A percentile compares a stretch with the other conserved stretches of the same genome.
phyloP scores from a whole-genome alignment of 208 protist species.

The Trypanosoma lewisi region DNA sequence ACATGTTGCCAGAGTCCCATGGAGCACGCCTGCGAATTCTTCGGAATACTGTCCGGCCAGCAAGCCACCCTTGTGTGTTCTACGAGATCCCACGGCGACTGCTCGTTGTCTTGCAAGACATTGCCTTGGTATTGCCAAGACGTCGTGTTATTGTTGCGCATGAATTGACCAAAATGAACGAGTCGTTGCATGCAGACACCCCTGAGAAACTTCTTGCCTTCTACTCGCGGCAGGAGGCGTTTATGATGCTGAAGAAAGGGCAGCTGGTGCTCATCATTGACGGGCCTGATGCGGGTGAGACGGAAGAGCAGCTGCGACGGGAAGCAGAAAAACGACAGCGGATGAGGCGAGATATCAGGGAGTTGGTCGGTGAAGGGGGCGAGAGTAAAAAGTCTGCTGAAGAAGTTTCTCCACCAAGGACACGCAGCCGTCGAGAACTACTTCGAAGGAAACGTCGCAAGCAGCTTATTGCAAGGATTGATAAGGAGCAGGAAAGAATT shows the following conservation, averaged over 20 bases:
- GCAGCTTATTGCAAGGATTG: constrained; percentile 60
- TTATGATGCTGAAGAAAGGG: constrained; percentile 69
- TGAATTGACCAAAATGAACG: constrained; percentile 90
- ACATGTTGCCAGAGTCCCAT: constrained; percentile 69
- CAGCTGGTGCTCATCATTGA: constrained; percentile 84
- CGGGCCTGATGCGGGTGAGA: constrained; percentile 59
- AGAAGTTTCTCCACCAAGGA: constrained; percentile 2
- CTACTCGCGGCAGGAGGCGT: constrained; percentile 72
- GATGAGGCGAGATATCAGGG: constrained; percentile 41
- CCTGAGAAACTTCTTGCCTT: constrained; percentile 64
- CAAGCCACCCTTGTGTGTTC: constrained; percentile 76
- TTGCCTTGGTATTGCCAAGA: constrained; percentile 62
- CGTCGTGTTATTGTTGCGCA: constrained; percentile 81
- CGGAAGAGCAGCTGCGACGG: constrained; percentile 49
- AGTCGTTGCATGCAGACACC: constrained; percentile 84
- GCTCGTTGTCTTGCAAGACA: constrained; percentile 77
- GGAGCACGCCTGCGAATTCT: constrained; percentile 66
- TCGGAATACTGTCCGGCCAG: constrained; percentile 53
- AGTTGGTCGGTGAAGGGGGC: constrained; percentile 25
- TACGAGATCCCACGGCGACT: constrained; percentile 87
- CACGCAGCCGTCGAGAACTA: constrained; percentile 16
- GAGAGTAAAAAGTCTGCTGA: background rate
- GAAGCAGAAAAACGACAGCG: constrained; percentile 58
- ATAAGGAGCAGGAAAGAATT: constrained; percentile 76
- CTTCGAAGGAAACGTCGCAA: constrained; percentile 28